A percentile compares a stretch with the other conserved stretches of the same genome.
These are phyloP conservation scores for Colletotrichum zoysiae DNA, from an alignment of 2,329 filamentous ascomycete genomes.

Conservation along the genomic window DNA sequence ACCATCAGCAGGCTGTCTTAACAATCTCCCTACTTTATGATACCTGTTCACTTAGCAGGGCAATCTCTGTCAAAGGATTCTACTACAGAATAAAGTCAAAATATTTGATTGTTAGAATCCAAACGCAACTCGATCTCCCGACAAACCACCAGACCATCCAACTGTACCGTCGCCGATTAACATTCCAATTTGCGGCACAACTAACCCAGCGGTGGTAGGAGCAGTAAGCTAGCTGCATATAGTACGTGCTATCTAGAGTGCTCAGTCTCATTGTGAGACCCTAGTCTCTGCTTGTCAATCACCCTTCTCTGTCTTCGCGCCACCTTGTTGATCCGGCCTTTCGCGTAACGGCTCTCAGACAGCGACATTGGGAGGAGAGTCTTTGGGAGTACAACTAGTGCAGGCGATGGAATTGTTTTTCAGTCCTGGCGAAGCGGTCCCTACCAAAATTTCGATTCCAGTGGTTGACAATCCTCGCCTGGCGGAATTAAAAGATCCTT, in stretches of 20 bases:
- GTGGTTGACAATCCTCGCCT: constrained; percentile 26
- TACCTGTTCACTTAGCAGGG: not conserved
- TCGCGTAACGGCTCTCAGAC: too few relatives aligned
- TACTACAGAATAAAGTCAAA: too few relatives aligned
- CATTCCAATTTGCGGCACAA: constrained; percentile 14
- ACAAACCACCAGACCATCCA: not conserved
- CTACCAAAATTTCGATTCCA: constrained; percentile 10
- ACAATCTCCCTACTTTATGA: not conserved
- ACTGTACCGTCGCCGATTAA: constrained; percentile 11
- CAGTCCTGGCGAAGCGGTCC: constrained; percentile 22
- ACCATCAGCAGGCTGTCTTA: not conserved
- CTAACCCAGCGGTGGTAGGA: not conserved
- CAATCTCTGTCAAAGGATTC: not conserved
- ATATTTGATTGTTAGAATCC: too few relatives aligned
- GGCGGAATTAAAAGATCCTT: constrained; percentile 22
- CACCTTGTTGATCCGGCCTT: not conserved
- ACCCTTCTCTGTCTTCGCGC: not conserved
- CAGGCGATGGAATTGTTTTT: constrained; percentile 31
- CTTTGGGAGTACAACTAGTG: not conserved
- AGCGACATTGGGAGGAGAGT: not conserved
- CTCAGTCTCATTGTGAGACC: constrained; percentile 1
- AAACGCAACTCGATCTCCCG: too few relatives aligned
- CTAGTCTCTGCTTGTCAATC: not conserved
- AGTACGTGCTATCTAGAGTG: not conserved
- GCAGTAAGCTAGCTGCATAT: constrained; percentile 35